Evolutionary conservation across 192 early-diverging fungal species (phyloP), one percentile per base, ranked within the genome.

Genomic region (Ambispora gerdemannii): DNA sequence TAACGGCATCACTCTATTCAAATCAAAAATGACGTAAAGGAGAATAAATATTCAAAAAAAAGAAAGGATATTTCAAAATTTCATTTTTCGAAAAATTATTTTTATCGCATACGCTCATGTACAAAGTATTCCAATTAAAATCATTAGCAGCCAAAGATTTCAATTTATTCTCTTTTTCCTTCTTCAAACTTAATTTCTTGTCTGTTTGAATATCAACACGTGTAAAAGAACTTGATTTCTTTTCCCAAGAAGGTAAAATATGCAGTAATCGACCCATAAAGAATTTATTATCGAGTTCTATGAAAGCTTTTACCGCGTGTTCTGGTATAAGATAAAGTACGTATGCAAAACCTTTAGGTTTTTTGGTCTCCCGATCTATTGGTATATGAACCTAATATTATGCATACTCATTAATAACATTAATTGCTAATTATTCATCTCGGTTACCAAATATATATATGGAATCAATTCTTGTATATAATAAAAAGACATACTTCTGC

Each of bases 111-210:
- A 91, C 93, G 70, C 90, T 95, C 92, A 98, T 94, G 69, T 95
- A 99, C 63, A 99, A 79, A 38, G 86, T 87, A 82, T 96, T 97
- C 97, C 97, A 99, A 79, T 93, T 96, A 59, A 94, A 95, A 67
- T 93, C 93, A 74, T 86, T 92, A 24, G 81, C 83, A 22, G 92
- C 90, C 35, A 85, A 74, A 11, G 85, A 86, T 78, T 92, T 95
- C 67, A 83, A 81, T 75, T 93, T 88, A 53, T 82, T 75, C 35
- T 96, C 94, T 71, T 88, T 87, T 78, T 97, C 84, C 64, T 87
- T 83, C 79, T 97, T 96, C 62, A 95, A 87, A 27, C 81, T 81
- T 34, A 77, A 77, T 33, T 81, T 61, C 84, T 81, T 25, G 72
- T 66, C 53, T 91, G 89, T 59, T 83, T 79, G 81, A 70, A 67